Percentiles rank a stretch among this genome's conserved stretches.
Conservation (phyloP, 257 asterid genomes). For the Solanum tacnaense region DNA sequence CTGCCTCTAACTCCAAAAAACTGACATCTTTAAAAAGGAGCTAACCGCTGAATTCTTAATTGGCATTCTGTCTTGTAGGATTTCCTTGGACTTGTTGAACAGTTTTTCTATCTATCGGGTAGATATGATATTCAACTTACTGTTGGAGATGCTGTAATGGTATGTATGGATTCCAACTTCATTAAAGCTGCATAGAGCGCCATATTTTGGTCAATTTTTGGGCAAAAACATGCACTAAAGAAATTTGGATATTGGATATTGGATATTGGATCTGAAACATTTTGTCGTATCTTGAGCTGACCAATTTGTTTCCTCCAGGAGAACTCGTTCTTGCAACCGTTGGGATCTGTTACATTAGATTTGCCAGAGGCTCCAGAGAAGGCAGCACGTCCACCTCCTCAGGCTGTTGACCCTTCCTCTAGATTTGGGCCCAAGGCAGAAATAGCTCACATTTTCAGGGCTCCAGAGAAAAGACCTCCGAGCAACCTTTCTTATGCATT, state of each 20-base stretch:
- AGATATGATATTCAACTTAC: conserved; percentile 77
- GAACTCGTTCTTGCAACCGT: conserved; percentile 72
- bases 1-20: not conserved
- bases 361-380: conserved; percentile 91
- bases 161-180: conserved; percentile 16
- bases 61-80: conserved; percentile 52
- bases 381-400: conserved; percentile 87
- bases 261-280: not conserved
- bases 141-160: conserved; percentile 89
- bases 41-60: not conserved
- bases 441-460: conserved; percentile 77
- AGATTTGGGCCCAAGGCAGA: conserved; percentile 90
- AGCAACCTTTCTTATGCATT: conserved; percentile 68
- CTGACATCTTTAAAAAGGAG: not conserved
- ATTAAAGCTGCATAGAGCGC: not conserved
- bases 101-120: conserved; percentile 81
- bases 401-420: conserved; percentile 52
- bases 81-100: conserved; percentile 94
- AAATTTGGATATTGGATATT: not conserved
- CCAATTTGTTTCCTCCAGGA: conserved; percentile 44
- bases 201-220: not conserved
- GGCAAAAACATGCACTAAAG: not conserved
- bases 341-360: conserved; percentile 76
- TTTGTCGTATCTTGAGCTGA: not conserved
- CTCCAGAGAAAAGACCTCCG: conserved; percentile 82